phyloP scores from a whole-genome alignment of 2,329 filamentous ascomycete genomes.

The Talaromyces sp. region DNA sequence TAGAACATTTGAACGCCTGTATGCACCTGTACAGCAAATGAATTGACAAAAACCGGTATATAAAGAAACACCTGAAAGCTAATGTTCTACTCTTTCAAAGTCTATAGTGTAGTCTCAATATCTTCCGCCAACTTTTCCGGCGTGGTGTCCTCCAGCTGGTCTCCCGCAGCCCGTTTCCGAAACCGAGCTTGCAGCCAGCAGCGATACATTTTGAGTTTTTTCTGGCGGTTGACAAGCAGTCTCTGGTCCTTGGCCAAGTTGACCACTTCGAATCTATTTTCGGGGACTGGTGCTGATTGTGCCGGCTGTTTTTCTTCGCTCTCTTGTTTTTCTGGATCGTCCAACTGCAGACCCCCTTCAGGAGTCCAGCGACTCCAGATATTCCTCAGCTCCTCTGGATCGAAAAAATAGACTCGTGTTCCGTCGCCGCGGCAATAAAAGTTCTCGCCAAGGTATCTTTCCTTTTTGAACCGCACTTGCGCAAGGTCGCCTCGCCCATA shows the following conservation, averaged over 20 bases:
- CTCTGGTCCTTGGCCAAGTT: slow-evolving; percentile 81
- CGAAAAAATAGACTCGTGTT: slow-evolving; percentile 96
- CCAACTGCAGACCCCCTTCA: slow-evolving; percentile 27
- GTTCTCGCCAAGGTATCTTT: slow-evolving; percentile 88
- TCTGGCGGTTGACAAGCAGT: slow-evolving; percentile 84
- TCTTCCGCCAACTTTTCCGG: slow-evolving; percentile 2
- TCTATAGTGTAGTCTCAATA: slow-evolving; percentile 8
- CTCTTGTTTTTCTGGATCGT: slow-evolving; percentile 7
- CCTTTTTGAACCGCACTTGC: slow-evolving; percentile 95
- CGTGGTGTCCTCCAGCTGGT: background rate
- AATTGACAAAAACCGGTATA: background rate
- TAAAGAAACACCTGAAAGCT: background rate
- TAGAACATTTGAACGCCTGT: background rate
- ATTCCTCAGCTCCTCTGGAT: slow-evolving; percentile 69
- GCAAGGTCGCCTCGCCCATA: slow-evolving; percentile 94
- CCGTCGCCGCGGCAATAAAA: slow-evolving; percentile 96
- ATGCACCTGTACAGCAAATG: background rate
- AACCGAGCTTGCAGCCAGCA: slow-evolving; percentile 62
- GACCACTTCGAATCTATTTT: slow-evolving; percentile 16
- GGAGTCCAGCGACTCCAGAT: slow-evolving; percentile 65
- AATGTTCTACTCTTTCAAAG: background rate
- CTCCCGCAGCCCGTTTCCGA: slow-evolving; percentile 23
- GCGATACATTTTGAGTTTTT: slow-evolving; percentile 94
- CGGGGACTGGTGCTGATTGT: background rate
- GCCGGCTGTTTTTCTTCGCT: slow-evolving; percentile 2